Percentiles rank a stretch among this genome's conserved stretches.
Evolutionary conservation across 768 basidiomycete genomes (phyloP).

Genomic region (Lyophyllum shimeji): DNA sequence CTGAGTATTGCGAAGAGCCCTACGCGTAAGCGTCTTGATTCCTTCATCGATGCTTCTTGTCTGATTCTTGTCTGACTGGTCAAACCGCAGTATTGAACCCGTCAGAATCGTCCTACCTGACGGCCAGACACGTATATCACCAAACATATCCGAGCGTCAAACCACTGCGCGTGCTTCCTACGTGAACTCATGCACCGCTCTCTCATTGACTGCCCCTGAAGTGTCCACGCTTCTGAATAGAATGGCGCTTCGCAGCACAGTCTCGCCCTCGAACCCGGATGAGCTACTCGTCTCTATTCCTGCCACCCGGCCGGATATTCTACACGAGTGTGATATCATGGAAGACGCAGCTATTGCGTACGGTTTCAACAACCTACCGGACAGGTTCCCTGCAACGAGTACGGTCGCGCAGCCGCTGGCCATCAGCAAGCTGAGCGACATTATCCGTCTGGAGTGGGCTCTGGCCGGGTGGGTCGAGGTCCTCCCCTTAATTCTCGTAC

Average conservation of each 20-base stretch:
- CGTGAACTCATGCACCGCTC: slow-evolving; percentile 94
- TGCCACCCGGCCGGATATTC: slow-evolving; percentile 95
- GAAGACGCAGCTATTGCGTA: slow-evolving; percentile 98
- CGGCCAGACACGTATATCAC: slow-evolving; percentile 73
- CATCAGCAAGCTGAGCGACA: slow-evolving; percentile 87
- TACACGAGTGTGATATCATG: slow-evolving; percentile 98
- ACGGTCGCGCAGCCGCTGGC: slow-evolving; percentile 92
- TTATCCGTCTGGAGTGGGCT: slow-evolving; percentile 89
- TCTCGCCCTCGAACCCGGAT: slow-evolving; percentile 59
- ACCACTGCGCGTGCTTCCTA: slow-evolving; percentile 83
- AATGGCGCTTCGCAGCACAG: slow-evolving; percentile 72
- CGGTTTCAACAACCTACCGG: slow-evolving; percentile 95
- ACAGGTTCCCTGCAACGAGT: slow-evolving; percentile 89
- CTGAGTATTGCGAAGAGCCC: slow-evolving; percentile 90
- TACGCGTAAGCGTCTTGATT: slow-evolving; percentile 70
- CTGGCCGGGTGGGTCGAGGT: slow-evolving; percentile 96
- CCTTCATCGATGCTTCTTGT: neutral
- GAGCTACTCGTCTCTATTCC: slow-evolving; percentile 78
- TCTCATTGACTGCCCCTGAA: slow-evolving; percentile 63
- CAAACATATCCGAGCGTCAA: slow-evolving; percentile 72
- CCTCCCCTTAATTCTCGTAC: slow-evolving; percentile 87
- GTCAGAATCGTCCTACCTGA: slow-evolving; percentile 82
- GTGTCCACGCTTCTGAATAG: slow-evolving; percentile 73
- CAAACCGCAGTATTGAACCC: slow-evolving; percentile 77
- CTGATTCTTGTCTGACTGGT: too few species aligned